A percentile compares a stretch with the other conserved stretches of the same genome.
Conservation (phyloP, 352 stramenopile genomes). For the Phytophthora hybrid region DNA sequence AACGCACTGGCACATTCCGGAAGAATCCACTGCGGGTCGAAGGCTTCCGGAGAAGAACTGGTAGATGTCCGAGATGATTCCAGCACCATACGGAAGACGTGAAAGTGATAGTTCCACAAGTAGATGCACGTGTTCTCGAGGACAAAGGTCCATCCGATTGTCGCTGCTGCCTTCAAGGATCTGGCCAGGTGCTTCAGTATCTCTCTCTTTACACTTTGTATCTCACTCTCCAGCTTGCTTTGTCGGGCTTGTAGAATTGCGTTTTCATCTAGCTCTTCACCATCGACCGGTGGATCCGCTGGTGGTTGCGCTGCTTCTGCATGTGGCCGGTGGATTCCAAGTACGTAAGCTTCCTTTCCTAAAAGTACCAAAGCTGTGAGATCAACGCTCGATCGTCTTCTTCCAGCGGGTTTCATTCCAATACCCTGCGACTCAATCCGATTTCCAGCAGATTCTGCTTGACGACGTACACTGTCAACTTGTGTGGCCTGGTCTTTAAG, state of each 20-base stretch:
- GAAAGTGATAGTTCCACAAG: conserved; percentile 94
- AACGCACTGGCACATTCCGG: conserved; percentile 71
- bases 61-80: conserved; percentile 13
- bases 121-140: conserved; percentile 88
- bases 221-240: conserved; percentile 19
- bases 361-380: conserved; percentile 32
- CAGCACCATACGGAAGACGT: conserved; percentile 72
- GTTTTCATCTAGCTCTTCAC: conserved; percentile 15
- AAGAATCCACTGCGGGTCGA: conserved; percentile 59
- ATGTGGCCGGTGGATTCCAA: conserved; percentile 44
- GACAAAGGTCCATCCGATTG: conserved; percentile 66
- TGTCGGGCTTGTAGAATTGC: conserved; percentile 7
- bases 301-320: conserved; percentile 5
- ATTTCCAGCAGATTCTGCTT: conserved; percentile 17
- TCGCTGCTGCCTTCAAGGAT: conserved; percentile 45
- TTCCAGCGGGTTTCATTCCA: conserved; percentile 10
- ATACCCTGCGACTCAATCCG: conserved; percentile 1
- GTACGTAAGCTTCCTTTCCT: conserved; percentile 37
- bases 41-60: not conserved
- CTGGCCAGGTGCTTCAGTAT: conserved; percentile 50
- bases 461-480: conserved; percentile 17
- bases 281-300: conserved; percentile 4
- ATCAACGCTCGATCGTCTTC: conserved; percentile 22
- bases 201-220: conserved; percentile 55
- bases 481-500: conserved; percentile 42